Percentiles rank a stretch among this genome's conserved stretches.
Evolutionary conservation across 208 protist genomes (phyloP).

Genomic region (Acanthamoeba rhysodes): DNA sequence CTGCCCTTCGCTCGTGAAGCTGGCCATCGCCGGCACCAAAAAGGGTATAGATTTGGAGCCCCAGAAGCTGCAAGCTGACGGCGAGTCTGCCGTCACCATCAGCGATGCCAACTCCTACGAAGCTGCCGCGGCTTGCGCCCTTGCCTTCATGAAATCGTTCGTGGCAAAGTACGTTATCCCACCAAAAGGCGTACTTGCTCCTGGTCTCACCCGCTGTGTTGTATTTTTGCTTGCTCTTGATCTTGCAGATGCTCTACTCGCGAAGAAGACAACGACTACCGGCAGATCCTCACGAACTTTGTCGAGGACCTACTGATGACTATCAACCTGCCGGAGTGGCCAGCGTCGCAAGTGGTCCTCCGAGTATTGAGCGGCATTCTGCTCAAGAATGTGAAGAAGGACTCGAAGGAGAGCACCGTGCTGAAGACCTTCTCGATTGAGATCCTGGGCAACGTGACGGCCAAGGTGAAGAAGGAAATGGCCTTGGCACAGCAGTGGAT

Average conservation of each 20-base stretch:
- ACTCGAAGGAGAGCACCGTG: slow-evolving; percentile 70
- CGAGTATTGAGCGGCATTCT: slow-evolving; percentile 63
- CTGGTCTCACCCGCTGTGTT: neutral
- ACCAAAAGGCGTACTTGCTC: neutral
- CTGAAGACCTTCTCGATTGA: slow-evolving; percentile 76
- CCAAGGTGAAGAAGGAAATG: slow-evolving; percentile 71
- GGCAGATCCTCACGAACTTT: slow-evolving; percentile 52
- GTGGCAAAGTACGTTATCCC: slow-evolving; percentile 29
- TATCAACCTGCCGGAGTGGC: slow-evolving; percentile 71
- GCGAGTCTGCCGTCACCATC: neutral
- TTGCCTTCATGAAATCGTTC: slow-evolving; percentile 72
- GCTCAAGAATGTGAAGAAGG: slow-evolving; percentile 70
- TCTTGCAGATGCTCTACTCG: slow-evolving; percentile 63
- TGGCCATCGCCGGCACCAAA: slow-evolving; percentile 23
- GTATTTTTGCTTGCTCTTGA: neutral
- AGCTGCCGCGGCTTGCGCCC: slow-evolving; percentile 60
- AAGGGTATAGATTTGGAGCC: slow-evolving; percentile 45
- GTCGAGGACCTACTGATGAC: slow-evolving; percentile 67
- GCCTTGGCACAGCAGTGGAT: slow-evolving; percentile 61
- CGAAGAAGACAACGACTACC: slow-evolving; percentile 76
- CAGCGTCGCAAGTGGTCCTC: slow-evolving; percentile 62
- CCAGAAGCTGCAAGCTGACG: slow-evolving; percentile 1
- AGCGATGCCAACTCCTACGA: slow-evolving; percentile 70
- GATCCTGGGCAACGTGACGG: slow-evolving; percentile 50
- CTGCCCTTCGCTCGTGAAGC: slow-evolving; percentile 65